Conservation (phyloP, 768 basidiomycete species). For the Podaxis sp. region DNA sequence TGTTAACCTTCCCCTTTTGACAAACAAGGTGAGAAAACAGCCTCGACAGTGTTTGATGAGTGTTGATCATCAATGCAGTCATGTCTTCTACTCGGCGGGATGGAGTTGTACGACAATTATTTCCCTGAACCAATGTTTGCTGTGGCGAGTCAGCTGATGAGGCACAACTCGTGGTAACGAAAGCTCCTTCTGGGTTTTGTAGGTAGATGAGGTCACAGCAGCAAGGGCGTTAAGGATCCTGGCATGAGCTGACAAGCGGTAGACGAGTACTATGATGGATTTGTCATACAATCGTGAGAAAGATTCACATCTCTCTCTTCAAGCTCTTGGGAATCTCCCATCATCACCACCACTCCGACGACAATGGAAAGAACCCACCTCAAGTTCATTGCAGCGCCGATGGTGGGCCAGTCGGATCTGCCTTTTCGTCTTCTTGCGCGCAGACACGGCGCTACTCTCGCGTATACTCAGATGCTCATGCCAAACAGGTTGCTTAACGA, state of each 20-base stretch:
- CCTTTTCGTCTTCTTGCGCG: constrained; percentile 67
- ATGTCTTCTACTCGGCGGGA: neutral
- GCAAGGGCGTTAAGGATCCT: neutral
- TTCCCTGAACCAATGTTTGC: neutral
- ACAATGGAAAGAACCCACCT: constrained; percentile 25
- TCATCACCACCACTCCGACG: constrained; percentile 3
- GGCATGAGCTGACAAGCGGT: neutral
- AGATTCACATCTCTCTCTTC: neutral
- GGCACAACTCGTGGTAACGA: neutral
- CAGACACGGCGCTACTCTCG: constrained; percentile 60
- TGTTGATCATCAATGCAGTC: neutral
- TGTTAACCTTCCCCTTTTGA: neutral
- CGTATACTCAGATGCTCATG: constrained; percentile 78
- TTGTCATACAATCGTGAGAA: constrained; percentile 3
- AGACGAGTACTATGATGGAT: neutral
- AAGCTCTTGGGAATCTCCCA: neutral
- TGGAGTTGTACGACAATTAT: neutral
- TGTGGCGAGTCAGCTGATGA: constrained; percentile 8
- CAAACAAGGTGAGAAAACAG: neutral
- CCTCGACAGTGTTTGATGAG: neutral
- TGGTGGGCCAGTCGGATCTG: constrained; percentile 79
- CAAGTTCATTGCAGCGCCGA: constrained; percentile 60
- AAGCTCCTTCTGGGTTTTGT: neutral
- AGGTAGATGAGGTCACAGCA: neutral
- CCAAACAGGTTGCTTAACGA: constrained; percentile 63